Percentiles rank a stretch among this genome's conserved stretches.
These are phyloP conservation scores for Fusarium sp. DNA, from an alignment of 2,329 filamentous ascomycete genomes.

Conservation along the genomic window DNA sequence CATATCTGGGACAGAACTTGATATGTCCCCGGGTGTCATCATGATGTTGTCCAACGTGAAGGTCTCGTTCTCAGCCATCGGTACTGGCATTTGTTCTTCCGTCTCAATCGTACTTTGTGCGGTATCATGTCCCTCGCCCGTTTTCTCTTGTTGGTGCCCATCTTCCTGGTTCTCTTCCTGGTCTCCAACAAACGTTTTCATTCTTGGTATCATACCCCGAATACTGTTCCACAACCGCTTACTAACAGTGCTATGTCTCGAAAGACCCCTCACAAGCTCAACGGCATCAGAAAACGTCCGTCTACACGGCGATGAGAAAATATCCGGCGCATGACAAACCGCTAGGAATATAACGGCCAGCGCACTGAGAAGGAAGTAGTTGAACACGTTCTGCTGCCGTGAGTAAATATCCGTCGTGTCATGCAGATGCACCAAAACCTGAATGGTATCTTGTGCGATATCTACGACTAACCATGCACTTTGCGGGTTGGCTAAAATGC, in stretches of 20 bases:
- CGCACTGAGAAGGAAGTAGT: slow-evolving; percentile 47
- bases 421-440: slow-evolving; percentile 45
- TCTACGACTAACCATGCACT: slow-evolving; percentile 54
- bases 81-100: neutral
- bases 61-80: neutral
- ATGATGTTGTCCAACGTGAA: slow-evolving; percentile 24
- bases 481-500: slow-evolving; percentile 50
- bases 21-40: slow-evolving; percentile 24
- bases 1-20: slow-evolving; percentile 47
- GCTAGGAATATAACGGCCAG: slow-evolving; percentile 49
- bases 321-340: slow-evolving; percentile 56
- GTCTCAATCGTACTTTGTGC: neutral
- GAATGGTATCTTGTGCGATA: slow-evolving; percentile 46
- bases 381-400: slow-evolving; percentile 46
- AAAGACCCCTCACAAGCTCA: slow-evolving; percentile 49
- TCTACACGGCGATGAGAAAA: slow-evolving; percentile 53
- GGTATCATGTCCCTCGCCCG: fast-evolving
- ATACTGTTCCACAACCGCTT: slow-evolving; percentile 53
- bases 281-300: slow-evolving; percentile 49
- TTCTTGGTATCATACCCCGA: slow-evolving; percentile 47
- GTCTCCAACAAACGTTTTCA: slow-evolving; percentile 44
- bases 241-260: slow-evolving; percentile 48
- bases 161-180: neutral
- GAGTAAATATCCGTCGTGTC: slow-evolving; percentile 46
- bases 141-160: too few species aligned